Evolutionary conservation across 179 eudicot species (phyloP), one percentile per base, ranked within the genome.

Genomic region (Beta corolliflora): DNA sequence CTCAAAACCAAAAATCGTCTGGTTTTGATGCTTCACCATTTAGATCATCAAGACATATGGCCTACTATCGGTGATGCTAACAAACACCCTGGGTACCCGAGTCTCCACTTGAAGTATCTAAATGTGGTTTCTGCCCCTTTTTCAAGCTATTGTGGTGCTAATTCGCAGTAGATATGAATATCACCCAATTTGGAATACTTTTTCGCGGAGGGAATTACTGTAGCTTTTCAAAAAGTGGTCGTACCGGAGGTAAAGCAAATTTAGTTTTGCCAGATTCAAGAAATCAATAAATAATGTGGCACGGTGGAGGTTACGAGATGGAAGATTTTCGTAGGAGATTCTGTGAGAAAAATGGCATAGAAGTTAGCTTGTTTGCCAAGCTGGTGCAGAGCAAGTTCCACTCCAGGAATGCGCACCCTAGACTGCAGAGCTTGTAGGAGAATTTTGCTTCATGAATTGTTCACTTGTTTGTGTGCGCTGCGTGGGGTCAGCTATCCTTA

Each of bases 11-110:
- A 77, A 87, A 76, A 75, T 68, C 90, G 48, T 89, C 98, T 11
- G 94, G 93, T 23, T 90, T 88, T 18, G 92, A 86, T 85, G 70
- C 91, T 75, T 96, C 99, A 70, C 98, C 98, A 59, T 96, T 96
- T 76, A 85, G 90, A 82, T 90, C 99, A 75, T 91, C 99, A 36
- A 88, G 97, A 56, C 99, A 96, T 85, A 94, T 94, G 97, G 96
- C 97, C 4, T 93, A 90, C 81, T 94, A 94, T 75, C 89, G 98
- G 14, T 94, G 91, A 94, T 85, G 61, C 9, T 71, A 65, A 29
- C 66, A 19, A 55, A n/a, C 18, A n/a, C 46, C 78, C n/a, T 48
- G 18, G 70, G 29, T 11, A 7, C 36, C 12, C 2, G 60, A 58
- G 9, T 70, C 71, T 56, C 72, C 84, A 18, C 50, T 58, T 23